Evolutionary conservation across 2,329 filamentous ascomycete genomes (phyloP).

Genomic region (Aspergillus flavus): DNA sequence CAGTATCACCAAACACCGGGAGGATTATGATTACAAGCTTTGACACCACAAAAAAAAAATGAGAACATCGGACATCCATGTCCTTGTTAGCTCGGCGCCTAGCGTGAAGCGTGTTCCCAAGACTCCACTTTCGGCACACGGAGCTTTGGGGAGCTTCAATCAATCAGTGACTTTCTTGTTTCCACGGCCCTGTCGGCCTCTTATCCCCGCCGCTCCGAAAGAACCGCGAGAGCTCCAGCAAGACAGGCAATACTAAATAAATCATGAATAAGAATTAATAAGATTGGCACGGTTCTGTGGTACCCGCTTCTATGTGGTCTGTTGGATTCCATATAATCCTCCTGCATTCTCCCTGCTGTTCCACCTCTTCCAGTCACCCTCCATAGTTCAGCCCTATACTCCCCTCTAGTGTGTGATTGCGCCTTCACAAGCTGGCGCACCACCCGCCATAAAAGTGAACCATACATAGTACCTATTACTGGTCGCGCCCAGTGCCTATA

Average conservation of each 20-base stretch:
- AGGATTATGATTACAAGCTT: not conserved
- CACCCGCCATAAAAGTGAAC: not conserved
- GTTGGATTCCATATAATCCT: constrained; percentile 8
- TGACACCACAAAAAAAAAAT: not conserved
- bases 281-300: constrained; percentile 4
- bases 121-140: constrained; percentile 20
- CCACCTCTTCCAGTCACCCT: not conserved
- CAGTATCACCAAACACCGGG: not conserved
- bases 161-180: constrained; percentile 19
- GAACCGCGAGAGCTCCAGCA: constrained; percentile 10
- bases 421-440: not conserved
- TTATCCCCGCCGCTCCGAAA: constrained; percentile 35
- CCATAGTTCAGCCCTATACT: constrained; percentile 22
- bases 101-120: constrained; percentile 7
- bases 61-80: not conserved
- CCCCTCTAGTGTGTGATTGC: constrained; percentile 6
- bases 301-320: constrained; percentile 3
- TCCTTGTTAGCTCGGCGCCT: constrained; percentile 4
- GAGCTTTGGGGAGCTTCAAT: constrained; percentile 19
- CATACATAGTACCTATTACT: not conserved
- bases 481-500: not conserved
- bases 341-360: not conserved
- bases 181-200: constrained; percentile 31
- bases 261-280: constrained; percentile 19
- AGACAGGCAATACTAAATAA: constrained; percentile 1